Percentiles rank a stretch among this genome's conserved stretches.
Evolutionary conservation across 768 basidiomycete genomes (phyloP).

Genomic region (Mycena chlorophos): DNA sequence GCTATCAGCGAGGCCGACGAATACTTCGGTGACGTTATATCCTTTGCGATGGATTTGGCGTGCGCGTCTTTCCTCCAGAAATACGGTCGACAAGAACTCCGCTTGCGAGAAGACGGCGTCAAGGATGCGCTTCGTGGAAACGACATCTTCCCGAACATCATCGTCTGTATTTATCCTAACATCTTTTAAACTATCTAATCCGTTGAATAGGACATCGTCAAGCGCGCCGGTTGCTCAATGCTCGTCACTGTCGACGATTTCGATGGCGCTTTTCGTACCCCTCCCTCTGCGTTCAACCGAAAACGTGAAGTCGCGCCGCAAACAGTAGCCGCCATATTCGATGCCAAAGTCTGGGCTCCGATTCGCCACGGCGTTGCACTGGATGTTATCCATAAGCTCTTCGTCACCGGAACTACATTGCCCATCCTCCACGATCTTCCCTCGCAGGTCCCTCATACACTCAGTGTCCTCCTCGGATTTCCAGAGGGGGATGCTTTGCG

Average conservation of each 20-base stretch:
- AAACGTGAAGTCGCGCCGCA: background rate
- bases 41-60: no score
- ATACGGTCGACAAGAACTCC: no score
- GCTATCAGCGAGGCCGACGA: no score
- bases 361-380: background rate
- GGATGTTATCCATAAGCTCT: constrained; percentile 13
- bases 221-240: background rate
- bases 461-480: constrained; percentile 3
- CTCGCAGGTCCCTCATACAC: background rate
- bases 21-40: no score
- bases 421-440: background rate
- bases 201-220: background rate
- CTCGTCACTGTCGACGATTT: background rate
- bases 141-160: no score
- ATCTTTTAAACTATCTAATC: no score
- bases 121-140: no score
- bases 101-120: no score
- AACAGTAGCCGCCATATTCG: background rate
- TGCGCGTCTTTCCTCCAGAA: no score
- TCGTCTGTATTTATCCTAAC: no score
- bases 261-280: no score
- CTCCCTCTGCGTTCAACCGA: background rate
- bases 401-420: constrained; percentile 7
- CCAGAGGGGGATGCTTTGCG: constrained; percentile 8
- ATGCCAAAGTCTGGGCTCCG: background rate